Evolutionary conservation across 495 filamentous ascomycete genomes (phyloP).

Genomic region (Lasiosphaeris hirsuta): DNA sequence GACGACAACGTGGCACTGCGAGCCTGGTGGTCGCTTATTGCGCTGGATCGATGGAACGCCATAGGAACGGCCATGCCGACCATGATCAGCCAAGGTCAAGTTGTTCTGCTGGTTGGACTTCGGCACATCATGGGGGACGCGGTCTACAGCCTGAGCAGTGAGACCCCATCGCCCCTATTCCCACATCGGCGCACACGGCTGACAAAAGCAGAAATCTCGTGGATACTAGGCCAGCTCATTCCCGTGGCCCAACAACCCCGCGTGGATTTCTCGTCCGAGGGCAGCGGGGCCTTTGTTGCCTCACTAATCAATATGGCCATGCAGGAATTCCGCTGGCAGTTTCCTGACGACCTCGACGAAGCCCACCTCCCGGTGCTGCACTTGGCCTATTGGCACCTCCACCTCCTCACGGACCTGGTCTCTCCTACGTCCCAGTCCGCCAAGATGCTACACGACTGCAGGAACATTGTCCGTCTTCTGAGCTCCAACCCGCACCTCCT

Average conservation of each 20-base stretch:
- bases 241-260: constrained; percentile 20
- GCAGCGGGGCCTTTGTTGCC: constrained; percentile 17
- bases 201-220: constrained; percentile 35
- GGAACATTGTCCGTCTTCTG: constrained; percentile 54
- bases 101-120: constrained; percentile 62
- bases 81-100: constrained; percentile 58
- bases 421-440: constrained; percentile 38
- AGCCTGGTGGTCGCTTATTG: constrained; percentile 70
- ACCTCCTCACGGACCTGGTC: constrained; percentile 58
- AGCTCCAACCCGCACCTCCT: constrained; percentile 54
- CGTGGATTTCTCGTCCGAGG: constrained; percentile 12
- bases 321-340: constrained; percentile 45
- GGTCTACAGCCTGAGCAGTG: constrained; percentile 65
- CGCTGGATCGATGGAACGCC: constrained; percentile 74
- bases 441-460: constrained; percentile 60
- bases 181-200: constrained; percentile 8
- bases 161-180: constrained; percentile 25
- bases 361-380: constrained; percentile 52
- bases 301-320: constrained; percentile 31
- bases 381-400: constrained; percentile 72
- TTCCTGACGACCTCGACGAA: constrained; percentile 33
- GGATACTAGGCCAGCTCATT: constrained; percentile 32
- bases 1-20: constrained; percentile 67
- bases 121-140: constrained; percentile 60
- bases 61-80: constrained; percentile 58